phyloP scores from a whole-genome alignment of 2,329 filamentous ascomycete species.

The Pseudocercospora ulei region DNA sequence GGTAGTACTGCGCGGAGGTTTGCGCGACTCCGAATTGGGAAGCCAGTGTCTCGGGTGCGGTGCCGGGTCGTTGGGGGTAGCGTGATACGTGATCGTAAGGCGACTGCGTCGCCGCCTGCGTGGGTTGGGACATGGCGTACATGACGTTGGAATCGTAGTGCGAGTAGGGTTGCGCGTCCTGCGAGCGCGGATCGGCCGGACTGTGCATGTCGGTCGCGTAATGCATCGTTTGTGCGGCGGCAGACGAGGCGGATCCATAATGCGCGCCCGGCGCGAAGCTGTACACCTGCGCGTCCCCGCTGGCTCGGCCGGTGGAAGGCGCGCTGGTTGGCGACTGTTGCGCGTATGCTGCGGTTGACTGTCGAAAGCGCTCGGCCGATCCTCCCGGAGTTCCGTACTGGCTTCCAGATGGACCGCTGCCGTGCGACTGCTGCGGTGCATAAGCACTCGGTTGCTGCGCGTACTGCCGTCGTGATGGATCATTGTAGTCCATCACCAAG shows the following conservation, averaged over 20 bases:
- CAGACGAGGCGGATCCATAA: conserved; percentile 49
- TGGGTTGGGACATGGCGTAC: conserved; percentile 62
- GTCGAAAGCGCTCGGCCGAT: conserved; percentile 43
- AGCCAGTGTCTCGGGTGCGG: conserved; percentile 66
- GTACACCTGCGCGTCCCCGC: conserved; percentile 38
- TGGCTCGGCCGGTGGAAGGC: conserved; percentile 35
- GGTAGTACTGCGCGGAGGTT: conserved; percentile 48
- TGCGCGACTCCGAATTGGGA: conserved; percentile 59
- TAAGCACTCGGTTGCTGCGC: conserved; percentile 28
- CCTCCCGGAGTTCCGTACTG: conserved; percentile 40
- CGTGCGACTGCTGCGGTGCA: conserved; percentile 26
- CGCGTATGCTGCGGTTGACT: conserved; percentile 38
- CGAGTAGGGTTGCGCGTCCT: conserved; percentile 48
- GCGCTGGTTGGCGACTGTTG: conserved; percentile 39
- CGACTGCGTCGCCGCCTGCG: conserved; percentile 47
- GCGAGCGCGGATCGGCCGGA: conserved; percentile 49
- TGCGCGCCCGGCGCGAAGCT: conserved; percentile 50
- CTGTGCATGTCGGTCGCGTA: conserved; percentile 41
- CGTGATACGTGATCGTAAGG: conserved; percentile 65
- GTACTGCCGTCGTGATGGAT: conserved; percentile 32
- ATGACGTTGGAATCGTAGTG: conserved; percentile 56
- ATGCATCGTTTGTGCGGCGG: conserved; percentile 44
- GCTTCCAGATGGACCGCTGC: conserved; percentile 32
- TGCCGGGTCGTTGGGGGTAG: conserved; percentile 65
- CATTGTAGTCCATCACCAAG: conserved; percentile 34